A percentile compares a stretch with the other conserved stretches of the same genome.
Evolutionary conservation across 352 stramenopile genomes (phyloP).

Genomic region (Globisporangium splendens): DNA sequence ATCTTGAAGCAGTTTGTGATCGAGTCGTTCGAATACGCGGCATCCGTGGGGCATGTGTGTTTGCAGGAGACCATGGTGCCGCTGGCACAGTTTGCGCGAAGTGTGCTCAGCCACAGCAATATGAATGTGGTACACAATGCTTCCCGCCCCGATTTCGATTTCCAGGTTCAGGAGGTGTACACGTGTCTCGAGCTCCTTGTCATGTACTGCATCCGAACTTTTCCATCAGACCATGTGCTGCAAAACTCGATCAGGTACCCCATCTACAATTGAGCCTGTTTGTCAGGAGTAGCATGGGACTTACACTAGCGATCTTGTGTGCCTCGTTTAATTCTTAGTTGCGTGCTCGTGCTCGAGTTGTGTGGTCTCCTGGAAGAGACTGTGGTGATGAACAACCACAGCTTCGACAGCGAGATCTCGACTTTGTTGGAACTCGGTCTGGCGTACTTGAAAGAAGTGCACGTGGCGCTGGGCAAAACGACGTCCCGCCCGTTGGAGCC

Average conservation of each 20-base stretch:
- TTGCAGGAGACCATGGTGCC: conserved; percentile 65
- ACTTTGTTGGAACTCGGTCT: conserved; percentile 19
- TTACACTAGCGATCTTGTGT: conserved; percentile 20
- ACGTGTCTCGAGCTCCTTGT: conserved; percentile 10
- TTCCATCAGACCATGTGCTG: conserved; percentile 6
- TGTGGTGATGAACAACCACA: conserved; percentile 13
- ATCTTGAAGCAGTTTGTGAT: conserved; percentile 51
- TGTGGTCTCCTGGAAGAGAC: conserved; percentile 57
- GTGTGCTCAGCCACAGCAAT: conserved; percentile 62
- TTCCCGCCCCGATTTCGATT: conserved; percentile 19
- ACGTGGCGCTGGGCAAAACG: conserved; percentile 20
- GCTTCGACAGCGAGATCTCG: background rate
- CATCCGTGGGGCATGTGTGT: conserved; percentile 14
- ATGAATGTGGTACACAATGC: conserved; percentile 22
- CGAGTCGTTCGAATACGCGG: conserved; percentile 40
- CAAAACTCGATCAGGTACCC: conserved; percentile 17
- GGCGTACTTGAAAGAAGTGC: conserved; percentile 34
- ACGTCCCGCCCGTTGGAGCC: conserved; percentile 4
- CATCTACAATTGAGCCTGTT: background rate
- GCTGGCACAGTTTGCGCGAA: conserved; percentile 61
- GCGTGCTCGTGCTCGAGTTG: conserved; percentile 63
- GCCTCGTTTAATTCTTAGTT: conserved; percentile 27
- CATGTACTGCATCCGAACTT: conserved; percentile 14
- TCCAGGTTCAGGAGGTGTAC: conserved; percentile 12
- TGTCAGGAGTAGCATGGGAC: background rate